These are phyloP conservation scores for Cyberlindnera saturnus DNA, from an alignment of 805 yeast genomes.

Conservation along the genomic window DNA sequence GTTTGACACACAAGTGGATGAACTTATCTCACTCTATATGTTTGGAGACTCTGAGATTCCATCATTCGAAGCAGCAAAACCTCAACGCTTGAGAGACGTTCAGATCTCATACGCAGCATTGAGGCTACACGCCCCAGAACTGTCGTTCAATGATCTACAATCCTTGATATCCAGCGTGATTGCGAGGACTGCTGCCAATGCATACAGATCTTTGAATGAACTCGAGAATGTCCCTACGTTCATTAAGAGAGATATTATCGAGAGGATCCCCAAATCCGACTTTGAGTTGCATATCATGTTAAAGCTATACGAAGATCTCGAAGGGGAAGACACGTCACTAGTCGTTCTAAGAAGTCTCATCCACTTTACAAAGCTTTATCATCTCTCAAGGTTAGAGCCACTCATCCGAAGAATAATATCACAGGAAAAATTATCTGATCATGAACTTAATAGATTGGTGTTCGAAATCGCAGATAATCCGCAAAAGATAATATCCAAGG, in stretches of 20 bases:
- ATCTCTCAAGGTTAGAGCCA: conserved; percentile 2
- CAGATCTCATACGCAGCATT: conserved; percentile 5
- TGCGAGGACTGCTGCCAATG: conserved; percentile 26
- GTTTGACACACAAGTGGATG: conserved; percentile 1
- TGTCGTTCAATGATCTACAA: conserved; percentile 7
- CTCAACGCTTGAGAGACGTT: conserved; percentile 2
- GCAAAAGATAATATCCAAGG: conserved; percentile 5
- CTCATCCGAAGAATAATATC: conserved; percentile 2
- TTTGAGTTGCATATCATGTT: conserved; percentile 11
- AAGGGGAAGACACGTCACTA: background rate
- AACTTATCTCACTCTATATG: conserved; percentile 8
- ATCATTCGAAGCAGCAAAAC: background rate
- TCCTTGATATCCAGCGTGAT: conserved; percentile 23
- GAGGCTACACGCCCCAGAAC: background rate
- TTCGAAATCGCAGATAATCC: conserved; percentile 4
- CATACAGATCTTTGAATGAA: conserved; percentile 29
- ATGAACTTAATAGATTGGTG: conserved; percentile 8
- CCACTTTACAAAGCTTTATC: conserved; percentile 10
- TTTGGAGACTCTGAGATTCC: conserved; percentile 7
- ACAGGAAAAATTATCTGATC: conserved; percentile 3
- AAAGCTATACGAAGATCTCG: conserved; percentile 2
- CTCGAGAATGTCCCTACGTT: conserved; percentile 32
- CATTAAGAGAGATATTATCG: conserved; percentile 32
- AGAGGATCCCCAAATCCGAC: conserved; percentile 25
- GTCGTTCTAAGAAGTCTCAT: conserved; percentile 6